Evolutionary conservation across 768 basidiomycete species (phyloP), one percentile per base, ranked within the genome.

Genomic region (Pulveroboletus sp.): DNA sequence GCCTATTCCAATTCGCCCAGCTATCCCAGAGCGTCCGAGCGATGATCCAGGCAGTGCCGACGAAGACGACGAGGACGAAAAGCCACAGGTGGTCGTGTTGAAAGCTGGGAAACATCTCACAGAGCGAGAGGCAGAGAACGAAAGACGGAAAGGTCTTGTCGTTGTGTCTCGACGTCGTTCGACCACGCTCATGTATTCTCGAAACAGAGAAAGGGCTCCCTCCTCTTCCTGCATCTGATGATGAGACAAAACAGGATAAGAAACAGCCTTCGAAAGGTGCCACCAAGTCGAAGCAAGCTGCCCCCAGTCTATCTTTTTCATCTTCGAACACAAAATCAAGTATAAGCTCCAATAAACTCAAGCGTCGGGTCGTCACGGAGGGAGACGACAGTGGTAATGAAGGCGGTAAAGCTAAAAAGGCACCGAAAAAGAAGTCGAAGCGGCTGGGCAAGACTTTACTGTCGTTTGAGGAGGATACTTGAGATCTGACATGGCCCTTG

Each of bases 41-140:
- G 77, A 80, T 40, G 80, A 88, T 47, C 82, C 79, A 8, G 86
- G 87, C 42, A 87, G 85, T 55, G 87, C 79, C 12, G 82, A 84
- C 43, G 88, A 90, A 49, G 84, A 83, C 49, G 72, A 73, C 5
- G 79, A 64, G 0, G 92, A 93, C 58, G 93, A 94, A 66, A 84
- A 78, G 56, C 93, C 93, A 3, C 89, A 90, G 62, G 82, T 97
- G 8, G 90, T 97, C 4, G 93, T 95, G 9, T 64, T 97, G 55
- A 90, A 80, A 61, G 80, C 86, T 56, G 93, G 94, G 23, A 94
- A 90, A 63, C 94, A 97, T 72, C 74, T 97, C 36, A 81, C 80
- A 2, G 84, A 78, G 53, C 70, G 77, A 46, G 90, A 95, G 59
- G 91, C 77, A 4, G 85, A 90, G 74, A 85, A 89, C 62, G 76